These are phyloP conservation scores for Primulina tabacum DNA, from an alignment of 257 asterid genomes.

Conservation along the genomic window DNA sequence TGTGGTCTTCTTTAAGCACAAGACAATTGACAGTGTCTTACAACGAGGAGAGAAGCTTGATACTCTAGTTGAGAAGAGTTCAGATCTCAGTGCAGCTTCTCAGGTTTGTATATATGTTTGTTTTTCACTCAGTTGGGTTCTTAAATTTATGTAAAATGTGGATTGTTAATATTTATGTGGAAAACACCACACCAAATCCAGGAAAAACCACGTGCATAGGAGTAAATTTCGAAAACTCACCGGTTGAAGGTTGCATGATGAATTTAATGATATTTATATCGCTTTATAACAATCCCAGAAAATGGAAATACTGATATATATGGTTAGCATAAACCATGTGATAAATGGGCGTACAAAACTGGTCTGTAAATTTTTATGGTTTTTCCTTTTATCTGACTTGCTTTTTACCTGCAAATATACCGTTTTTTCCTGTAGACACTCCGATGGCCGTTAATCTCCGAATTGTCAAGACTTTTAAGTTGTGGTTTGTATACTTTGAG, in stretches of 20 bases:
- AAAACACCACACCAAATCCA: background rate
- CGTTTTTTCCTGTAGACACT: background rate
- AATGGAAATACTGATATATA: background rate
- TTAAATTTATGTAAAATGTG: background rate
- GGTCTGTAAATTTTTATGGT: background rate
- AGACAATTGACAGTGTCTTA: constrained; percentile 89
- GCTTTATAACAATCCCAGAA: background rate
- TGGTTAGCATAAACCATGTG: background rate
- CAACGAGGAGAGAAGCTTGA: constrained; percentile 92
- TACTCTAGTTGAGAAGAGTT: constrained; percentile 93
- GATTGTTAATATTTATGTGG: background rate
- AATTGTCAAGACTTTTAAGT: background rate
- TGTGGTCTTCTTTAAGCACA: constrained; percentile 57
- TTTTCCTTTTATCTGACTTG: background rate
- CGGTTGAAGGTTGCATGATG: background rate
- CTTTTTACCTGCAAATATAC: background rate
- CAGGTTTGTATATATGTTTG: constrained; percentile 46
- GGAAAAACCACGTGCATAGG: background rate
- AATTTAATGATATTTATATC: too few species aligned
- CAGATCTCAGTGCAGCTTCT: constrained; percentile 95
- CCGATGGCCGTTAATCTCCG: background rate
- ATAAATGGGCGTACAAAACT: background rate
- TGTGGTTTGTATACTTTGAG: background rate
- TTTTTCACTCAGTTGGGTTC: background rate
- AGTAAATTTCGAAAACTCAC: background rate